A percentile compares a stretch with the other conserved stretches of the same genome.
Evolutionary conservation across 78 protist genomes (phyloP).

Genomic region (Planoprotostelium fungivorum): DNA sequence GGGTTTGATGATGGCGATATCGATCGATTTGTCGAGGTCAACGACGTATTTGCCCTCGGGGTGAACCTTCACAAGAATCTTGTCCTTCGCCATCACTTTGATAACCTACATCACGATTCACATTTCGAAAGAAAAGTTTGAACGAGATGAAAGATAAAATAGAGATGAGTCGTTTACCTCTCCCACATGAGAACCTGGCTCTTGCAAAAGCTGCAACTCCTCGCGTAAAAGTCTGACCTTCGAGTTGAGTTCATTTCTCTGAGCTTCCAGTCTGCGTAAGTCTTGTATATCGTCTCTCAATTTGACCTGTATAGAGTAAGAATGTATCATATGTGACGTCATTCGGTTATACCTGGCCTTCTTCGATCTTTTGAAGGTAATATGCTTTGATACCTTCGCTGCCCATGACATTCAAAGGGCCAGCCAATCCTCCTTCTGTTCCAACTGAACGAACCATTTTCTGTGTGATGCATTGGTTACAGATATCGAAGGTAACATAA

Average conservation of each 20-base stretch:
- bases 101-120: conserved; percentile 70
- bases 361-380: conserved; percentile 51
- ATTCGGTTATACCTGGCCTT: background rate
- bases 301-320: conserved; percentile 11
- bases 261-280: conserved; percentile 93
- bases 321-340: background rate
- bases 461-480: too few relatives aligned
- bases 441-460: background rate
- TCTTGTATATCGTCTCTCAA: conserved; percentile 73
- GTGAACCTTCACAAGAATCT: conserved; percentile 93
- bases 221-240: conserved; percentile 92
- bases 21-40: conserved; percentile 90
- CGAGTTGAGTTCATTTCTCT: conserved; percentile 93
- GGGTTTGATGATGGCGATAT: conserved; percentile 72
- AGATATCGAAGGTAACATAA: too few relatives aligned
- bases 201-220: conserved; percentile 88
- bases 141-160: background rate
- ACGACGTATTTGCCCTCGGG: conserved; percentile 99
- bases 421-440: background rate
- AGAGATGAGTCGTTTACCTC: conserved; percentile 36
- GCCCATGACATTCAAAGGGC: background rate
- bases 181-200: conserved; percentile 96
- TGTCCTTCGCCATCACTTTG: conserved; percentile 92
- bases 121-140: too few relatives aligned
- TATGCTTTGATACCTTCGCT: conserved; percentile 49